phyloP scores from a whole-genome alignment of 2,329 filamentous ascomycete species.

The Fonsecaea nubica region DNA sequence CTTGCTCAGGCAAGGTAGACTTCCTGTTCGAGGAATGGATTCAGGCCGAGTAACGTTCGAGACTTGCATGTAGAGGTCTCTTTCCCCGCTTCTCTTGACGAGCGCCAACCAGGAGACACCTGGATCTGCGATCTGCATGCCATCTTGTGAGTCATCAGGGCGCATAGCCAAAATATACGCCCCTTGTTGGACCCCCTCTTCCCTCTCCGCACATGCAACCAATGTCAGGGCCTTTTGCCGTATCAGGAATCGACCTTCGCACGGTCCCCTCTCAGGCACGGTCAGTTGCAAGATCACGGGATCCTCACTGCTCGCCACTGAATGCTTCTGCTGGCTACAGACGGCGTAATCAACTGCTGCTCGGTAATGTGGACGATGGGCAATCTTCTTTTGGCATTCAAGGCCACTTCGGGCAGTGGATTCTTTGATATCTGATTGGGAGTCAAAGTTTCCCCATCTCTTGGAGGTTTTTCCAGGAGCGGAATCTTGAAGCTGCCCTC shows the following conservation, averaged over 20 bases:
- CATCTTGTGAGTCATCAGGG: slow-evolving; percentile 2
- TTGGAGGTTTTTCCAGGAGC: background rate
- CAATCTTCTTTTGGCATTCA: background rate
- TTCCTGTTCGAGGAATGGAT: slow-evolving; percentile 13
- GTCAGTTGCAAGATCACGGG: background rate
- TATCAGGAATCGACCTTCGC: background rate
- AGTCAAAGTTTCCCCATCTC: background rate
- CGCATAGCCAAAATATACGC: background rate
- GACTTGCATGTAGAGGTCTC: background rate
- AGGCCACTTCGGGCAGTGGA: background rate
- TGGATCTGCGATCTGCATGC: slow-evolving; percentile 1
- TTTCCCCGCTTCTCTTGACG: slow-evolving; percentile 1
- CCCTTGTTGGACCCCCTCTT: background rate
- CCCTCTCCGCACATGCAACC: background rate
- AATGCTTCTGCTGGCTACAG: background rate
- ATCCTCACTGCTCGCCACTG: background rate
- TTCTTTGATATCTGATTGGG: background rate
- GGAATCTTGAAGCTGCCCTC: background rate
- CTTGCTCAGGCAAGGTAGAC: background rate
- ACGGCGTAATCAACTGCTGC: background rate
- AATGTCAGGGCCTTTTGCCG: background rate
- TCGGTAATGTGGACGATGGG: background rate
- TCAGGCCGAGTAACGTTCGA: background rate
- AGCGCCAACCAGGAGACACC: background rate
- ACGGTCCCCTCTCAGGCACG: background rate